These are phyloP conservation scores for Cystodermella granulosa DNA, from an alignment of 1,284 basidiomycete species.

Conservation along the genomic window DNA sequence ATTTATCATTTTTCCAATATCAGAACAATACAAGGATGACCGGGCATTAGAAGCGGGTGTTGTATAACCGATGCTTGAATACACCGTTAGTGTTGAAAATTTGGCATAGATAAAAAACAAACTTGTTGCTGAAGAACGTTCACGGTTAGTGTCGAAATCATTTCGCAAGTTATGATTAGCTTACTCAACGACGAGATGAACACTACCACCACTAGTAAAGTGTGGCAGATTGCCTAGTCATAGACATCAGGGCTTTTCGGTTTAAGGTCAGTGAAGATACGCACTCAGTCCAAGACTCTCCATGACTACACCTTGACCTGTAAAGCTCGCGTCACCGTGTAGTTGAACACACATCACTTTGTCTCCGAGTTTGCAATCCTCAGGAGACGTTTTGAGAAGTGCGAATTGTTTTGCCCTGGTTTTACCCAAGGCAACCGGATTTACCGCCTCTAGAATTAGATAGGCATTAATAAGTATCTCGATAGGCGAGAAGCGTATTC, in stretches of 20 bases:
- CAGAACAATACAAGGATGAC: conserved; percentile 83
- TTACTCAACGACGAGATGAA: conserved; percentile 89
- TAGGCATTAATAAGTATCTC: background rate
- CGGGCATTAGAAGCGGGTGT: conserved; percentile 78
- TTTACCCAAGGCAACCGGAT: conserved; percentile 82
- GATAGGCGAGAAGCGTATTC: background rate
- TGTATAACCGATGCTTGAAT: conserved; percentile 77
- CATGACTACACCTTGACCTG: conserved; percentile 87
- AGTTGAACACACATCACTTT: conserved; percentile 83
- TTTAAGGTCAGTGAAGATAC: conserved; percentile 20
- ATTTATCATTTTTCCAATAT: conserved; percentile 85
- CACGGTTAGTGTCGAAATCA: background rate
- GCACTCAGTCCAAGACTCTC: conserved; percentile 76
- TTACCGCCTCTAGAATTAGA: conserved; percentile 71
- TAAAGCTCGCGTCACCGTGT: conserved; percentile 86
- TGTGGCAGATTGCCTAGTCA: conserved; percentile 73
- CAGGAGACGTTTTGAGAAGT: conserved; percentile 61
- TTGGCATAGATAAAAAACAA: conserved; percentile 10
- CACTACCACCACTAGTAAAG: conserved; percentile 81
- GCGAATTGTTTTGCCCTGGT: conserved; percentile 89
- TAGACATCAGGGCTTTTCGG: background rate
- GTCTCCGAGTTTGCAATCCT: conserved; percentile 76
- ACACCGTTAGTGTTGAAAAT: background rate
- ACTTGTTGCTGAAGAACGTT: conserved; percentile 48
- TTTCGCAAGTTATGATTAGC: conserved; percentile 26